Percentiles rank a stretch among this genome's conserved stretches.
Conservation (phyloP, 2,329 filamentous ascomycete species). For the Cyanodermella asteris region DNA sequence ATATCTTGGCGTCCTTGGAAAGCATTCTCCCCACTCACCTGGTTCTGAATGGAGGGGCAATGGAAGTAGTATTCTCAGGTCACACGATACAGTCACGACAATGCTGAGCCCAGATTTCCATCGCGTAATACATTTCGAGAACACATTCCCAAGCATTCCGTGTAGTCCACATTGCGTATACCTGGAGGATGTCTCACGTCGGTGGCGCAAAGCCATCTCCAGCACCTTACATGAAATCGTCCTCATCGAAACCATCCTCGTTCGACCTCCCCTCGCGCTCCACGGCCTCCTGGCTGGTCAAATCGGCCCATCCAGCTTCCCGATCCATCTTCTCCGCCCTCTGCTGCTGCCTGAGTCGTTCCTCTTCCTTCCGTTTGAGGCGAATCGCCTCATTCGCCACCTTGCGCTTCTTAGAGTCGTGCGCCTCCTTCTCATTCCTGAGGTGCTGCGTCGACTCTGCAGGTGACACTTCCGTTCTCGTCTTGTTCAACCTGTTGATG, state of each 20-base stretch:
- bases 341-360: constrained; percentile 22
- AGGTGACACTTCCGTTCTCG: constrained; percentile 67
- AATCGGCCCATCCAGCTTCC: constrained; percentile 13
- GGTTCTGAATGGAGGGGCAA: no score
- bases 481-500: constrained; percentile 97
- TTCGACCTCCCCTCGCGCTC: constrained; percentile 8
- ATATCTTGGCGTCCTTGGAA: no score
- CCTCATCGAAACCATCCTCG: constrained; percentile 10
- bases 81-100: no score
- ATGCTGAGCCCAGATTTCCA: no score
- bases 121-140: no score
- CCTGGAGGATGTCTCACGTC: no score
- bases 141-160: no score
- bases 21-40: no score
- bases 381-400: constrained; percentile 21
- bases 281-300: constrained; percentile 9
- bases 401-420: constrained; percentile 26
- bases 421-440: constrained; percentile 58
- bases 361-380: constrained; percentile 21
- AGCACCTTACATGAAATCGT: constrained; percentile 11
- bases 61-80: no score
- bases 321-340: constrained; percentile 28
- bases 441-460: no score
- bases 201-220: no score
- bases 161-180: no score